Evolutionary conservation across 1,284 basidiomycete genomes (phyloP).

Genomic region (Cryptococcus sp.): DNA sequence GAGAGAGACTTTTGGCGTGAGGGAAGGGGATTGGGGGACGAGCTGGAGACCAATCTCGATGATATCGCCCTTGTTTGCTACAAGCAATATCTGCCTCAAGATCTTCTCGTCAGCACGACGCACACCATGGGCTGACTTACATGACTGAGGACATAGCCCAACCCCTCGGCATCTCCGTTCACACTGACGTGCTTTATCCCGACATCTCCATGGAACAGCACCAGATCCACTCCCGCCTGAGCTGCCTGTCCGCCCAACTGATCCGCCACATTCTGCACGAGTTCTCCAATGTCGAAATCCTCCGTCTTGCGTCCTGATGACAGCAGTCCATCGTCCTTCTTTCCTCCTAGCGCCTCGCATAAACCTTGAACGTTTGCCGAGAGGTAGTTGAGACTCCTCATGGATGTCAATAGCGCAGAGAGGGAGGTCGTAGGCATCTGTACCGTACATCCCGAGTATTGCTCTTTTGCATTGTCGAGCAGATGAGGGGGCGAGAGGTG

Average conservation of each 20-base stretch:
- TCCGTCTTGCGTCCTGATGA: slow-evolving; percentile 12
- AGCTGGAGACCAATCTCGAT: slow-evolving; percentile 81
- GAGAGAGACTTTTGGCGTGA: slow-evolving; percentile 28
- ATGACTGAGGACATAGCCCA: slow-evolving; percentile 73
- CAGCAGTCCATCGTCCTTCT: slow-evolving; percentile 5
- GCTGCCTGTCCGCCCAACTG: slow-evolving; percentile 77
- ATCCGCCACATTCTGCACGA: slow-evolving; percentile 72
- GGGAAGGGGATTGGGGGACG: slow-evolving; percentile 43
- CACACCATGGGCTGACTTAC: slow-evolving; percentile 52
- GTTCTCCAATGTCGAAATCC: slow-evolving; percentile 61
- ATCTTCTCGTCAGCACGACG: slow-evolving; percentile 55
- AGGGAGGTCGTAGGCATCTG: slow-evolving; percentile 78
- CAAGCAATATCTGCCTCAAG: slow-evolving; percentile 71
- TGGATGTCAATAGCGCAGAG: slow-evolving; percentile 77
- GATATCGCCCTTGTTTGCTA: slow-evolving; percentile 66
- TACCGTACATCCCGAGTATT: slow-evolving; percentile 77
- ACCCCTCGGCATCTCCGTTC: slow-evolving; percentile 72
- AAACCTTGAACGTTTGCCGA: slow-evolving; percentile 58
- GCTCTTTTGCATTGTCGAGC: slow-evolving; percentile 85
- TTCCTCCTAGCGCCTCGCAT: not conserved
- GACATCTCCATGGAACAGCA: slow-evolving; percentile 79
- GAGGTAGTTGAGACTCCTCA: slow-evolving; percentile 86
- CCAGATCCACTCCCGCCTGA: slow-evolving; percentile 74
- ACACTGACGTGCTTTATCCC: slow-evolving; percentile 77
- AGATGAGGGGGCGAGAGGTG: slow-evolving; percentile 81